phyloP scores from a whole-genome alignment of 805 yeast species.

The Saturnispora sekii region DNA sequence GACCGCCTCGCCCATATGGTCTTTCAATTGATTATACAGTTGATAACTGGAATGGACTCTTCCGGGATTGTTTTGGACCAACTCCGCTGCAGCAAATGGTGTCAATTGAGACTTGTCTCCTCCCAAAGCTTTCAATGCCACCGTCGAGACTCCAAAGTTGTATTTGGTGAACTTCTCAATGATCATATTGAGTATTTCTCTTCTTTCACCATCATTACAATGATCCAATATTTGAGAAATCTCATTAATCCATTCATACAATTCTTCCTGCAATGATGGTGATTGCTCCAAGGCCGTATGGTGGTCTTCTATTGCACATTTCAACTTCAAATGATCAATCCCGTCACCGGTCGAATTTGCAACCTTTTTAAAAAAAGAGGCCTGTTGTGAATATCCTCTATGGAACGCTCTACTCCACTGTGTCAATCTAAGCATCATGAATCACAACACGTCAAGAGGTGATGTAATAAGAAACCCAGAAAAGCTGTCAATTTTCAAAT shows the following conservation, averaged over 20 bases:
- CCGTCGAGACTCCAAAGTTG: conserved; percentile 21
- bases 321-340: not conserved
- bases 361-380: no score
- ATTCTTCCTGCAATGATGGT: conserved; percentile 9
- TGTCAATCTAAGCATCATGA: no score
- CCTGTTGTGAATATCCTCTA: no score
- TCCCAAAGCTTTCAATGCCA: conserved; percentile 11
- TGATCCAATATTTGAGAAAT: conserved; percentile 9
- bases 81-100: conserved; percentile 15
- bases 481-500: not conserved
- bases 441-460: no score
- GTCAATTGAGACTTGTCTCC: conserved; percentile 7
- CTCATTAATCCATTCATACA: conserved; percentile 10
- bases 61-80: conserved; percentile 29
- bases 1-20: not conserved
- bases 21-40: conserved; percentile 15
- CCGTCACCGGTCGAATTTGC: conserved; percentile 3
- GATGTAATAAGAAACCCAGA: not conserved
- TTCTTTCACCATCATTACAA: conserved; percentile 11
- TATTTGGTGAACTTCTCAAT: conserved; percentile 19
- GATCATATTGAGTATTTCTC: conserved; percentile 16
- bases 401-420: no score
- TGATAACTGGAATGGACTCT: conserved; percentile 28
- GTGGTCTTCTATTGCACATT: conserved; percentile 12
- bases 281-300: not conserved